These are phyloP conservation scores for Xerocomellus chrysenteron DNA, from an alignment of 768 basidiomycete genomes.

Conservation along the genomic window DNA sequence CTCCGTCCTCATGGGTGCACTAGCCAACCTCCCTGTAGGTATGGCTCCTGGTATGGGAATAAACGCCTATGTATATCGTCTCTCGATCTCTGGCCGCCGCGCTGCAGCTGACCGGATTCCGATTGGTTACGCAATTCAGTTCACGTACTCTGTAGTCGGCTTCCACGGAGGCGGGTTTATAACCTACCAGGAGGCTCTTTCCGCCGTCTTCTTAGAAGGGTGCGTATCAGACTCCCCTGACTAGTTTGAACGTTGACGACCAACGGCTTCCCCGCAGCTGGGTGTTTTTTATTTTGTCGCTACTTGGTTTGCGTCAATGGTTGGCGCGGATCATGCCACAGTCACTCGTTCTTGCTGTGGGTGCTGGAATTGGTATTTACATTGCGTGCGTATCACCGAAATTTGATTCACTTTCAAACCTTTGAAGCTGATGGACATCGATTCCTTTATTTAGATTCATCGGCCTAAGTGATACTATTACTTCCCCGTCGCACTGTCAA, in stretches of 20 bases:
- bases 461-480: conserved; percentile 54
- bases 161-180: conserved; percentile 72
- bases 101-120: neutral
- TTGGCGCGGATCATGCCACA: conserved; percentile 85
- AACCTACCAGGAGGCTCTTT: conserved; percentile 74
- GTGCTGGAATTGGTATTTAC: conserved; percentile 84
- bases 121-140: conserved; percentile 41
- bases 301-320: conserved; percentile 88
- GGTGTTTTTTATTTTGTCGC: conserved; percentile 77
- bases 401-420: neutral
- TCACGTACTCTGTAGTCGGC: conserved; percentile 86
- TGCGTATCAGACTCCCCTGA: conserved; percentile 32
- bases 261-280: conserved; percentile 45
- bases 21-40: conserved; percentile 86
- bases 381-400: conserved; percentile 58
- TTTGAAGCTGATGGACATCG: conserved; percentile 6
- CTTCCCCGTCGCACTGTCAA: neutral
- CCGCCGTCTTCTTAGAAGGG: conserved; percentile 89
- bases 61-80: conserved; percentile 67
- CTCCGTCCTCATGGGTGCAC: conserved; percentile 77
- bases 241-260: neutral
- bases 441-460: conserved; percentile 53
- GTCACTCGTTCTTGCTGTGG: conserved; percentile 80
- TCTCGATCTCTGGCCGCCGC: neutral
- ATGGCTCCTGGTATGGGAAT: conserved; percentile 85